Evolutionary conservation across 352 stramenopile species (phyloP).

Genomic region (Pythium pectinolyticum): DNA sequence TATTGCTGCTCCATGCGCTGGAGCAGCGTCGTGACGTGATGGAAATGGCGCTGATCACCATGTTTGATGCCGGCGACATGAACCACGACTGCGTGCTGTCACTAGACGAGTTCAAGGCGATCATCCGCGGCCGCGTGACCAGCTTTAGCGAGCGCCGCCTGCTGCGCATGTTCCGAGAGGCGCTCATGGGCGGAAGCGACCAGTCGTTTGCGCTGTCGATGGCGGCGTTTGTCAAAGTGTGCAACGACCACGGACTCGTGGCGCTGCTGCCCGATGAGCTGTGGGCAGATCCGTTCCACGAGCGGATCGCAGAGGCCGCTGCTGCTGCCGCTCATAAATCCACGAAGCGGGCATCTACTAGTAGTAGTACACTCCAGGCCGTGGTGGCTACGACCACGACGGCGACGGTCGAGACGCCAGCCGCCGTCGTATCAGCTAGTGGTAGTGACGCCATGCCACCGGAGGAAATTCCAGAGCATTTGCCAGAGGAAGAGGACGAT

Average conservation of each 20-base stretch:
- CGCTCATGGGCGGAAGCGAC: constrained; percentile 56
- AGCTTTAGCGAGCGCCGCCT: constrained; percentile 70
- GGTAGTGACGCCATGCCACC: too few relatives aligned
- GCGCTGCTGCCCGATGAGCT: constrained; percentile 61
- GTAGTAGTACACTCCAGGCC: too few relatives aligned
- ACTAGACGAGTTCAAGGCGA: constrained; percentile 64
- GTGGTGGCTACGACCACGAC: too few relatives aligned
- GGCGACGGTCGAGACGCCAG: too few relatives aligned
- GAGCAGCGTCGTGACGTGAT: constrained; percentile 59
- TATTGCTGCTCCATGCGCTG: constrained; percentile 57
- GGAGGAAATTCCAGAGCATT: constrained; percentile 40
- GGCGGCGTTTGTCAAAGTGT: constrained; percentile 66
- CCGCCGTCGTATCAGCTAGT: too few relatives aligned
- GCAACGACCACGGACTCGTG: constrained; percentile 69
- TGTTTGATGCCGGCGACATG: constrained; percentile 64
- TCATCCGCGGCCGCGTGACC: constrained; percentile 54
- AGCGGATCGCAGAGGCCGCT: neutral
- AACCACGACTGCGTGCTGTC: constrained; percentile 76
- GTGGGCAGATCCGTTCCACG: constrained; percentile 49
- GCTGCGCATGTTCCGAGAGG: constrained; percentile 77
- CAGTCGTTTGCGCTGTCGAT: constrained; percentile 77
- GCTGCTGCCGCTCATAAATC: neutral
- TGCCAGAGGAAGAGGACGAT: constrained; percentile 4
- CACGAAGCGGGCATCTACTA: too few relatives aligned
- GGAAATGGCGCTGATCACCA: constrained; percentile 43